Conservation (phyloP, 2,329 filamentous ascomycete species). For the Microascus cirrosus region DNA sequence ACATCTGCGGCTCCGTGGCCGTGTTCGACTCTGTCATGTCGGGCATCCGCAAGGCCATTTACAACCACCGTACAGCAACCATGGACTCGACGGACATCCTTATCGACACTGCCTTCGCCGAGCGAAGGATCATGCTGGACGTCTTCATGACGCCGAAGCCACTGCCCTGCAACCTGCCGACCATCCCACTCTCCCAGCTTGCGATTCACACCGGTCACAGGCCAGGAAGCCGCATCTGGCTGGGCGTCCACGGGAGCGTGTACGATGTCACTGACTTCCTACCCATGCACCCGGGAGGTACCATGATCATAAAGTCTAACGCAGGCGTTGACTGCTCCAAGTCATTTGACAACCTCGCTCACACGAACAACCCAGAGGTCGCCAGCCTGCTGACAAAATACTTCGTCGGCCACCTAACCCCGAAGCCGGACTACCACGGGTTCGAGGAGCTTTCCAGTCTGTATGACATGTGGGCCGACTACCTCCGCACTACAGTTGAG, state of each 20-base stretch:
- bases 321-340: conserved; percentile 41
- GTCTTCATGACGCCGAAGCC: conserved; percentile 46
- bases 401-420: conserved; percentile 37
- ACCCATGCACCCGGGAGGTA: conserved; percentile 41
- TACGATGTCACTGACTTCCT: conserved; percentile 43
- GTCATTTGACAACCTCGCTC: conserved; percentile 41
- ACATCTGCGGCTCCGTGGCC: conserved; percentile 16
- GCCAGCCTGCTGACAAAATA: conserved; percentile 40
- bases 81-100: conserved; percentile 39
- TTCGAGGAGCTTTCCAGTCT: conserved; percentile 29
- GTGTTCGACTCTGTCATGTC: conserved; percentile 41
- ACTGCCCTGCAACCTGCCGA: conserved; percentile 35
- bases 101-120: conserved; percentile 39
- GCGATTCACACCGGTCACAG: conserved; percentile 39
- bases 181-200: conserved; percentile 36
- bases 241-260: conserved; percentile 38
- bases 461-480: conserved; percentile 38
- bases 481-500: conserved; percentile 35
- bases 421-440: conserved; percentile 35
- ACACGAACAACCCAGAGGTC: conserved; percentile 44
- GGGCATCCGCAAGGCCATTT: conserved; percentile 43
- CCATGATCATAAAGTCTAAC: conserved; percentile 40
- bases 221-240: conserved; percentile 33
- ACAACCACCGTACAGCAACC: conserved; percentile 37
- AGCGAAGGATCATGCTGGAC: conserved; percentile 44